Evolutionary conservation across 305 asterid species (phyloP).

Genomic region (Withania somnifera): DNA sequence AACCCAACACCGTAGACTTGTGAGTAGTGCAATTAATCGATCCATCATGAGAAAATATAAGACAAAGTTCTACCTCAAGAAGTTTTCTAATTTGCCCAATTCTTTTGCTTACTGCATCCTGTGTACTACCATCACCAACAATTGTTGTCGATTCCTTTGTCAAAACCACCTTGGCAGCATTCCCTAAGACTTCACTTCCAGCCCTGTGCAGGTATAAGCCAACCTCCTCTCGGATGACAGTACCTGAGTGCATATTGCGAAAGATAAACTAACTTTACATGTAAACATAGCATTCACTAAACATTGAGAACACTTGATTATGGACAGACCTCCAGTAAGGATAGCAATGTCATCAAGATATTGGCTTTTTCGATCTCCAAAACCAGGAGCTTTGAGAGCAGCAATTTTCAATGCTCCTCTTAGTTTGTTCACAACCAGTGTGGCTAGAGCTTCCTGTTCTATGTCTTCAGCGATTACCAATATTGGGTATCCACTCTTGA

Average conservation of each 20-base stretch:
- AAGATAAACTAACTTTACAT: neutral
- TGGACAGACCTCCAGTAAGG: slow-evolving; percentile 61
- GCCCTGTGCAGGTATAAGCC: slow-evolving; percentile 70
- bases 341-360: slow-evolving; percentile 86
- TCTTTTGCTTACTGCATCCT: slow-evolving; percentile 68
- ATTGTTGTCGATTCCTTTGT: slow-evolving; percentile 71
- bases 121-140: slow-evolving; percentile 91
- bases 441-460: slow-evolving; percentile 92
- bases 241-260: slow-evolving; percentile 31
- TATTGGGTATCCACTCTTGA: slow-evolving; percentile 64
- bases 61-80: slow-evolving; percentile 41
- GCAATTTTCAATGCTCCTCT: slow-evolving; percentile 87
- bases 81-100: slow-evolving; percentile 69
- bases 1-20: neutral
- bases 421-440: slow-evolving; percentile 83
- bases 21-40: neutral
- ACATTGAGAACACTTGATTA: neutral
- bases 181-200: slow-evolving; percentile 73
- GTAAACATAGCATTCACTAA: neutral
- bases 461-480: slow-evolving; percentile 80
- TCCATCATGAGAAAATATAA: neutral
- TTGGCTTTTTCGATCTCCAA: slow-evolving; percentile 84
- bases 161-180: slow-evolving; percentile 79
- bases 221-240: slow-evolving; percentile 75
- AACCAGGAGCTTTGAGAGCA: slow-evolving; percentile 93